These are phyloP conservation scores for Leccinum obscurum DNA, from an alignment of 768 basidiomycete genomes.

Conservation along the genomic window DNA sequence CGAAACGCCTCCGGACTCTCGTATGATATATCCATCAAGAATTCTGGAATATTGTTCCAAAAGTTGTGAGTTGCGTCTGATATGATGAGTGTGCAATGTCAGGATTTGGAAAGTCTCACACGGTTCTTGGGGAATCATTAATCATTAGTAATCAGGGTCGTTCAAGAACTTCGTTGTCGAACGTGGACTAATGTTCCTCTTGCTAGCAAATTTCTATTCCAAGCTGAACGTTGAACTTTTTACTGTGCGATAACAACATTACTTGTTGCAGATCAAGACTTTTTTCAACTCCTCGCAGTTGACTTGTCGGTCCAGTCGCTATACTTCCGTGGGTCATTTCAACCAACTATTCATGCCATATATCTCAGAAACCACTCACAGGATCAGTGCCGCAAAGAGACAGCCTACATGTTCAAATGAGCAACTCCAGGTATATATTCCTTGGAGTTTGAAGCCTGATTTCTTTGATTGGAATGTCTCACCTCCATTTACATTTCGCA, in stretches of 20 bases:
- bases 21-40: too few relatives aligned
- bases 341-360: background rate
- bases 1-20: too few relatives aligned
- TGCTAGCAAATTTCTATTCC: background rate
- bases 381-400: background rate
- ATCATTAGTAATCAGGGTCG: background rate
- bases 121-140: background rate
- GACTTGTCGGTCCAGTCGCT: background rate
- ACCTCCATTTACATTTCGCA: background rate
- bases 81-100: background rate
- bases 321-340: background rate
- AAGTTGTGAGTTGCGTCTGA: too few relatives aligned
- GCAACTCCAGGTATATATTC: background rate
- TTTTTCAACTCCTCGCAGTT: background rate
- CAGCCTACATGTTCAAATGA: background rate
- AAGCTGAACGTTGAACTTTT: background rate
- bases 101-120: background rate
- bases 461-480: background rate
- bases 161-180: background rate
- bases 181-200: background rate
- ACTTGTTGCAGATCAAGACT: background rate
- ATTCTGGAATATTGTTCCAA: too few relatives aligned
- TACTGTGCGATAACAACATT: background rate
- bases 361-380: background rate
- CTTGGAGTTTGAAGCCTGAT: background rate